Evolutionary conservation across 2,329 filamentous ascomycete species (phyloP).

Genomic region (Aspergillus nomiae): DNA sequence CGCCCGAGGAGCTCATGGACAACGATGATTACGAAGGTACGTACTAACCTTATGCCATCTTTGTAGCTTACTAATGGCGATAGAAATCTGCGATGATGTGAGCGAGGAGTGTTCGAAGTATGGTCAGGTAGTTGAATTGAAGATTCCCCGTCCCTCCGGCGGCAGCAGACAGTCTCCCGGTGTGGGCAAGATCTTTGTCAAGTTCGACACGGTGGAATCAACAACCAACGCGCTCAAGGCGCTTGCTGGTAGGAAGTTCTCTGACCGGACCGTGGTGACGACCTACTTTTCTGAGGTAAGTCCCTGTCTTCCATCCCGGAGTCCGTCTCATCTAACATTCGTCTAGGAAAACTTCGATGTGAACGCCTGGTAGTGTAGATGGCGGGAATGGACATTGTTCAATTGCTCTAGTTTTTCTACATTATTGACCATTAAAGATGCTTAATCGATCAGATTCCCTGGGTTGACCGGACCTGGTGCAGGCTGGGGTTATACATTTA

Average conservation of each 20-base stretch:
- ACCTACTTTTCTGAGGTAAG: conserved; percentile 93
- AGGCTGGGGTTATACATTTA: not conserved
- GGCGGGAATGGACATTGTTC: not conserved
- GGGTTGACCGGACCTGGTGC: conserved; percentile 4
- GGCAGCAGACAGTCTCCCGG: conserved; percentile 82
- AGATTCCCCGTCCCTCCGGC: conserved; percentile 84
- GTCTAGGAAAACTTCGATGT: conserved; percentile 89
- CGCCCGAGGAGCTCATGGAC: conserved; percentile 89
- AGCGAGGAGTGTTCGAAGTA: conserved; percentile 91
- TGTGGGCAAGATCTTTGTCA: conserved; percentile 97
- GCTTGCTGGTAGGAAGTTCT: conserved; percentile 94
- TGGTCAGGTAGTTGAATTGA: conserved; percentile 81
- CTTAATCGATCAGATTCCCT: conserved; percentile 3
- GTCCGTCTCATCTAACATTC: conserved; percentile 25
- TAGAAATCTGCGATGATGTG: conserved; percentile 96
- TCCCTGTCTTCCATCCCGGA: not conserved
- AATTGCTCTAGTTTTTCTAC: not conserved
- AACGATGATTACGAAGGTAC: conserved; percentile 92
- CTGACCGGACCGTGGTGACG: conserved; percentile 91
- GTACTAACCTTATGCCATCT: conserved; percentile 21
- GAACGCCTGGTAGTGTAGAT: conserved; percentile 70
- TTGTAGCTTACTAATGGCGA: conserved; percentile 6
- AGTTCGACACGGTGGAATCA: conserved; percentile 76
- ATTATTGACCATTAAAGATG: not conserved
- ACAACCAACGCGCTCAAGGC: conserved; percentile 83